Base-by-base conservation (phyloP, 345 rosid genomes). In the Salix dunnii region DNA sequence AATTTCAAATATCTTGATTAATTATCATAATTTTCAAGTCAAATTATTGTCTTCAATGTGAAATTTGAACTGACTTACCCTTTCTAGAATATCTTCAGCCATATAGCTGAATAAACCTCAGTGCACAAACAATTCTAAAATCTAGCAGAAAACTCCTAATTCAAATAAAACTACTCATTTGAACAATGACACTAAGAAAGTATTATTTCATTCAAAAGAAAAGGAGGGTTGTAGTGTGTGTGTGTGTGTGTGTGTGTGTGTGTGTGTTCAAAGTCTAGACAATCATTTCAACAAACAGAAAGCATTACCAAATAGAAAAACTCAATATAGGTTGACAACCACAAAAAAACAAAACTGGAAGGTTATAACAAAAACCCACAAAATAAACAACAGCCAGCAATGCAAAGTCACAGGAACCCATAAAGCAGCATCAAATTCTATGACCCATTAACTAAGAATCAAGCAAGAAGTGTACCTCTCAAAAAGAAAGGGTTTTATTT, bases 381-480 rank as follows among this genome's bases (percentile, higher is more conserved):
- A 49, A 16, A 31, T 27, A 31, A 66, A 67, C 43, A n/a, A 16
- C 18, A 46, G 51, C 72, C 65, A 46, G 1, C 42, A 64, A 28
- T 28, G 35, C 68, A 18, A 78, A 65, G 51, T 65, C 18, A 64
- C 48, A 60, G 28, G 55, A 68, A 58, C 7, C 20, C 20, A 70
- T 6, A 36, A 67, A 72, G 67, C 17, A 67, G 43, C 33, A 62
- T 51, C 23, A 55, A 63, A 74, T 70, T 21, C 60, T 71, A 64
- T 23, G 76, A 69, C 67, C 62, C 70, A 71, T 46, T 33, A 63
- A 60, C 74, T 43, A 23, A 60, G 43, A 67, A 43, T 74, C 30
- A 71, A 77, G 71, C 7, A 18, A 31, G 72, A 66, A 66, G 11
- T 9, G 62, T 75, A 83, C 83, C 85, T 86, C 27, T 14, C 40